Evolutionary conservation across 306 rosid genomes (phyloP).

Genomic region (Pyrus betulifolia): DNA sequence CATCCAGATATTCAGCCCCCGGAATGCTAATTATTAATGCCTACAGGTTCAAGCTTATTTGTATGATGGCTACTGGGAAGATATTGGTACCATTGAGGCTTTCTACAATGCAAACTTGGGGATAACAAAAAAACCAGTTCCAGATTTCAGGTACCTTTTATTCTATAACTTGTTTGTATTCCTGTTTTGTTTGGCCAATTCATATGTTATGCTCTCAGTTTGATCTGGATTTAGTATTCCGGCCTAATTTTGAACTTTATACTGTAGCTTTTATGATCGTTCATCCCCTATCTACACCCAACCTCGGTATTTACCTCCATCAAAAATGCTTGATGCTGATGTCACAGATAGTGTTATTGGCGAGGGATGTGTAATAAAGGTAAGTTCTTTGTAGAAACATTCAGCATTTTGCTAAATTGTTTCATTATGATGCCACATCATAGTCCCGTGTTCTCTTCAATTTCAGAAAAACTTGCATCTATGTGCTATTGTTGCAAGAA

Average conservation of each 20-base stretch:
- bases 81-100: conserved; percentile 98
- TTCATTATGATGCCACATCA: neutral
- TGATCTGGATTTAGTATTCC: neutral
- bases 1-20: neutral
- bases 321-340: conserved; percentile 98
- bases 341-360: conserved; percentile 96
- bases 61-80: conserved; percentile 99
- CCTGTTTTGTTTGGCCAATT: neutral
- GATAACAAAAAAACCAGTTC: conserved; percentile 91
- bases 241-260: neutral
- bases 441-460: neutral
- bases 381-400: conserved; percentile 8
- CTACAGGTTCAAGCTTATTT: conserved; percentile 92
- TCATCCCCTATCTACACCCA: conserved; percentile 78
- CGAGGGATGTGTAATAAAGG: conserved; percentile 99
- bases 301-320: conserved; percentile 94
- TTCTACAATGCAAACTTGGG: conserved; percentile 96
- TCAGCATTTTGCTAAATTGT: neutral
- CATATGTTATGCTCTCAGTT: conserved; percentile 6
- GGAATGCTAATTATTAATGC: conserved; percentile 10
- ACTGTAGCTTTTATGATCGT: conserved; percentile 85
- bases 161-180: conserved; percentile 2
- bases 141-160: conserved; percentile 73
- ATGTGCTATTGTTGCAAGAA: neutral
- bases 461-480: neutral